Base-by-base conservation (phyloP, 108 stramenopile species). In the Bacterosira constricta region DNA sequence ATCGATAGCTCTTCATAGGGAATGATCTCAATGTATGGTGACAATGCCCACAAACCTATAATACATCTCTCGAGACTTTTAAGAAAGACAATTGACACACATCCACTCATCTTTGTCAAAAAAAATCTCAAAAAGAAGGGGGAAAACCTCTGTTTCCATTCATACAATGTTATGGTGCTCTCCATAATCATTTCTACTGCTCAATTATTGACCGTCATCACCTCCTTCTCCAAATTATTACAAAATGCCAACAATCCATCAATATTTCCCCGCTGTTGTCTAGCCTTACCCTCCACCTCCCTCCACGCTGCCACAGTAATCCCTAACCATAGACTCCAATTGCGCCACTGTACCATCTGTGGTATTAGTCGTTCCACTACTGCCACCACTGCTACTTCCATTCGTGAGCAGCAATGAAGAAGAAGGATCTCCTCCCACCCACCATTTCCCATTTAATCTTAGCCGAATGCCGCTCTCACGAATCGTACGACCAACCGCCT, bases 241-340 rank as follows among this genome's bases (percentile, higher is more conserved):
- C 87, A 88, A 49, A 92, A 73, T 10, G 91, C 85, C 30, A 81
- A 72, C 23, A 92, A 64, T 59, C 90, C 86, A 13, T 83, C 72
- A 49, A 90, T 82, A 41, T 87, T 82, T 31, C 81, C 79, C 31
- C 77, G 59, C 60, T 92, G 86, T 26, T 61, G 76, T 23, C 69
- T 82, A 49, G 89, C 79, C 53, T 77, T 85, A 36, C 82, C 81
- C 75, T 89, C 91, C 12, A 90, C 87, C 83, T 45, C 82, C 81
- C 75, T 89, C 91, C 12, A 90, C 87, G 4, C 56, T 75, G 34
- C 86, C 72, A 53, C 91, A 93, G 76, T 93, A 93, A 10, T 88
- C 88, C 47, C 70, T 55, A 21, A 89, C 80, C 79, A 93, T 76
- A 29, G 78, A 66, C 35, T 93, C 91, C 52, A 92, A 80, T 23